Evolutionary conservation across 345 rosid genomes (phyloP).

Genomic region (Eucalyptus viminalis): DNA sequence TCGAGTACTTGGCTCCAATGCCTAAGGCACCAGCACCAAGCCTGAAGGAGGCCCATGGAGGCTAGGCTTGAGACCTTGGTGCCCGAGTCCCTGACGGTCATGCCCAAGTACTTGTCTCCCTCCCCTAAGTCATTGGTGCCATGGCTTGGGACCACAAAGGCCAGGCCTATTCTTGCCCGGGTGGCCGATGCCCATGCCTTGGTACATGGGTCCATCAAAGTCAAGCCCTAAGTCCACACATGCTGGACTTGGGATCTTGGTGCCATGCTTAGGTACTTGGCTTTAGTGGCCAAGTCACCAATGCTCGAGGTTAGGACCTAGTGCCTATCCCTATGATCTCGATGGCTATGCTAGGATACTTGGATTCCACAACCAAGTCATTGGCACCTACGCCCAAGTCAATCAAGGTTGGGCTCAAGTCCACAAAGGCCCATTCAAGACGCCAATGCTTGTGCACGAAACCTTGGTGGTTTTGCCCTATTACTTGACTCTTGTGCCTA

Average conservation of each 20-base stretch:
- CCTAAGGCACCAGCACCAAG: accelerated
- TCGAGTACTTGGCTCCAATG: neutral
- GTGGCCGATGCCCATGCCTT: neutral
- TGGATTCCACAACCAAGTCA: too few relatives aligned
- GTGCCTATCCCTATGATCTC: neutral
- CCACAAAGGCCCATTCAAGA: neutral
- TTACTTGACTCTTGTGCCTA: neutral
- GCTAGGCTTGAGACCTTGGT: neutral
- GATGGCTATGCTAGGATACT: neutral
- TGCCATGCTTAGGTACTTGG: neutral
- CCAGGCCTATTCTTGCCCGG: neutral
- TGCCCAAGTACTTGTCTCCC: neutral
- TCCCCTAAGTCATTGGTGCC: neutral
- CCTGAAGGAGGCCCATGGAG: neutral
- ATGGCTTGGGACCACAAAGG: neutral
- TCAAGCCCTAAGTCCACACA: neutral
- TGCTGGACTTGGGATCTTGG: neutral
- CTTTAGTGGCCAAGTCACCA: neutral
- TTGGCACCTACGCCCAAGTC: neutral
- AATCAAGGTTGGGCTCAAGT: neutral
- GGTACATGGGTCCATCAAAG: accelerated
- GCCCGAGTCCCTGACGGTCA: accelerated
- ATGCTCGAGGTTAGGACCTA: neutral
- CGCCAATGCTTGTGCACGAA: neutral
- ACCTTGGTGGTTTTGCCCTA: neutral